These are phyloP conservation scores for Arthrobotrys musiformis DNA, from an alignment of 2,329 filamentous ascomycete species.

Conservation along the genomic window DNA sequence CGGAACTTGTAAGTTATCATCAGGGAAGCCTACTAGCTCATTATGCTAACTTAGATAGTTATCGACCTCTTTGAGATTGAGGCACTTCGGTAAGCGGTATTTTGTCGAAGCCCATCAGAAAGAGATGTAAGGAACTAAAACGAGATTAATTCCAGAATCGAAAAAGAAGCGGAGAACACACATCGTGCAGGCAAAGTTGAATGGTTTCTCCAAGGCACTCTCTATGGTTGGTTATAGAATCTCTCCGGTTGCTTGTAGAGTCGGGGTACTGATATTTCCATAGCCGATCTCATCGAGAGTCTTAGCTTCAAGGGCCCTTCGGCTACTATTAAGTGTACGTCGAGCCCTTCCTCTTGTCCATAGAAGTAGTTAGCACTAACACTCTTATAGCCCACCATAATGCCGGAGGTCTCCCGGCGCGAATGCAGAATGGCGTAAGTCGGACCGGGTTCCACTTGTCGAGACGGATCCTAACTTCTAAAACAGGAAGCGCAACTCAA, in stretches of 20 bases:
- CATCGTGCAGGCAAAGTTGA: not conserved
- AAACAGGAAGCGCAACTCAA: not conserved
- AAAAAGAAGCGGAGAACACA: no score
- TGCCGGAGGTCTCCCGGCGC: not conserved
- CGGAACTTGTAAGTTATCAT: not conserved
- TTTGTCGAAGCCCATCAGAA: not conserved
- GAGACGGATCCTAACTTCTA: not conserved
- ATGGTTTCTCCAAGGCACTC: not conserved
- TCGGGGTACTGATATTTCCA: not conserved
- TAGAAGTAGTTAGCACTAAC: no score
- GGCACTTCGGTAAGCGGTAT: not conserved
- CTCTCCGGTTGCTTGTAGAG: not conserved
- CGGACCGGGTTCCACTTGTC: not conserved
- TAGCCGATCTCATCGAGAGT: not conserved
- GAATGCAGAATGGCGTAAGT: not conserved
- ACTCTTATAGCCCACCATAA: no score
- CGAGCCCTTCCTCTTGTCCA: no score
- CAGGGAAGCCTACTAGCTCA: not conserved
- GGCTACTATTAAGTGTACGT: no score
- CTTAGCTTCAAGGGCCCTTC: not conserved
- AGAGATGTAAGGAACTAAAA: no score
- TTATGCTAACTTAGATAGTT: not conserved
- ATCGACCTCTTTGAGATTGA: not conserved
- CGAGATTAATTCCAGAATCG: no score
- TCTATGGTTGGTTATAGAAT: not conserved